Conservation (phyloP, 2,329 filamentous ascomycete species). For the Talaromyces rugulosus region DNA sequence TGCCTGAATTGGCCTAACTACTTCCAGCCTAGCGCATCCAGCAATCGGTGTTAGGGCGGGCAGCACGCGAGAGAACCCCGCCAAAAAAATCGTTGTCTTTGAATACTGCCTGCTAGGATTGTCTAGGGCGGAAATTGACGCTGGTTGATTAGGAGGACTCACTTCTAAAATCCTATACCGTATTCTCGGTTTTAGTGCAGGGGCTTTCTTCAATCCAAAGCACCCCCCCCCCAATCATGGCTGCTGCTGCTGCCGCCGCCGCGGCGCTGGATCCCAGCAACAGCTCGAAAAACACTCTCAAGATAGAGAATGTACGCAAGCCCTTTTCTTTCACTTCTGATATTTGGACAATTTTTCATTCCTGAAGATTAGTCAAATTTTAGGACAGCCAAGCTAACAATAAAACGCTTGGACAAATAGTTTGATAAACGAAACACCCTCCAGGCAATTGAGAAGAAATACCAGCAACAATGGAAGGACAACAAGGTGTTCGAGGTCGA, state of each 20-base stretch:
- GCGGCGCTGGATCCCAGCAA: slow-evolving; percentile 53
- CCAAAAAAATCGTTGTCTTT: neutral
- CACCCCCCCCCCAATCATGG: slow-evolving; percentile 25
- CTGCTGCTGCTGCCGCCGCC: slow-evolving; percentile 47
- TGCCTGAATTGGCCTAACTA: neutral
- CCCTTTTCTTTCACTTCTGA: slow-evolving; percentile 2
- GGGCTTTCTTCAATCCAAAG: neutral
- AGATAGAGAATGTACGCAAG: slow-evolving; percentile 56
- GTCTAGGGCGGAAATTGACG: neutral
- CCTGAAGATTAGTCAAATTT: neutral
- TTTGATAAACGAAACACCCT: slow-evolving; percentile 85
- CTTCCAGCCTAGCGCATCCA: neutral
- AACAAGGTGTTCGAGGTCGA: slow-evolving; percentile 77
- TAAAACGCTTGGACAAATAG: slow-evolving; percentile 35
- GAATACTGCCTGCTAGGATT: neutral
- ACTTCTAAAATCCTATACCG: neutral
- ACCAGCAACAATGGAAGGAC: slow-evolving; percentile 79
- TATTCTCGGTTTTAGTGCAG: neutral
- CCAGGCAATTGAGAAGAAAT: slow-evolving; percentile 82
- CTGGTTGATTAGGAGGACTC: neutral
- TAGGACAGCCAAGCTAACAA: neutral
- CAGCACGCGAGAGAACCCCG: neutral
- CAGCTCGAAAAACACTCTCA: slow-evolving; percentile 58
- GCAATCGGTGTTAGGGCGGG: neutral
- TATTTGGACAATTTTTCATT: neutral